Evolutionary conservation across 2,329 filamentous ascomycete species (phyloP), one percentile per base, ranked within the genome.

Genomic region (Diaporthe sp.): DNA sequence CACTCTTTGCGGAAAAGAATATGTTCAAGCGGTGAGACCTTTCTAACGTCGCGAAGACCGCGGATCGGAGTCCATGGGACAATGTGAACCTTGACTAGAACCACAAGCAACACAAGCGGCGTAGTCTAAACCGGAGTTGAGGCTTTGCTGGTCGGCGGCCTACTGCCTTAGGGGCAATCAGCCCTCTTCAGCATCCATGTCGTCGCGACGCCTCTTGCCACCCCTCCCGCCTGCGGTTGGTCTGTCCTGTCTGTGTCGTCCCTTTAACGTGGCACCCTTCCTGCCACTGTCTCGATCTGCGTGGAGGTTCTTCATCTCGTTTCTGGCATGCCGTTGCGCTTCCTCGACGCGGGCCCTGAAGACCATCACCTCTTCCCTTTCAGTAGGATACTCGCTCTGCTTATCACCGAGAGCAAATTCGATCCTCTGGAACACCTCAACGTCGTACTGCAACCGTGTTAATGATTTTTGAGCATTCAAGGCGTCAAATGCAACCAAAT

Each of bases 281-380:
- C 90, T 88, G 60, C 89, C 90, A 79, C 89, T 90, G 82, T 92
- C 91, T 65, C 61, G 46, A 28, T 70, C 65, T 78, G 97, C 95
- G 73, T 94, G 90, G 79, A 96, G 83, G 73, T 91, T 89, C 87
- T 96, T 97, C 93, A 98, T 94, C 85, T 97, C 93, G 73, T 89
- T 91, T 68, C 94, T 91, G 0, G 96, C 94, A 73, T 94, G 89
- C 62, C 95, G 89, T 83, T 98, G 95, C 0, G 96, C 96, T 83
- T 98, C 95, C 75, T 94, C 92, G 0, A 98, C 94, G 2, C 94
- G 89, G 73, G 91, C 87, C 79, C 92, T 92, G 83, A 98, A 93
- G 0, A 96, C 89, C 91, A 97, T 94, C 0, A 96, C 94, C 82
- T 98, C 95, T 25, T 97, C 95, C 85, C 95, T 95, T 65, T 92